phyloP scores from a whole-genome alignment of 768 basidiomycete species.

The Imleria badia region DNA sequence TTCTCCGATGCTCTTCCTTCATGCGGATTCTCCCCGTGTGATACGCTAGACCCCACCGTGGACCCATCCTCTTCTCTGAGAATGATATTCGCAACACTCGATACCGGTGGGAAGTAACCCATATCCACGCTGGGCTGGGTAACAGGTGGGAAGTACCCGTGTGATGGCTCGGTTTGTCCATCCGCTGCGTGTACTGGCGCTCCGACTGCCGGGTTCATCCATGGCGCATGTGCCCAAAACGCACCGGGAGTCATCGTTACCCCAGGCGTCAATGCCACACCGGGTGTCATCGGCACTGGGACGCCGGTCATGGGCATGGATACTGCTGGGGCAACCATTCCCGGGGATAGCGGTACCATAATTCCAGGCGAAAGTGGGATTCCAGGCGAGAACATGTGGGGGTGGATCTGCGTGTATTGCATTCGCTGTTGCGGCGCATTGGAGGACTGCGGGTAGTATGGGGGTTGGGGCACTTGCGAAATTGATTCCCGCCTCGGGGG shows the following conservation, averaged over 20 bases:
- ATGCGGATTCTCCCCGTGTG: not conserved
- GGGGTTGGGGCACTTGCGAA: conserved; percentile 5
- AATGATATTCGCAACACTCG: conserved; percentile 38
- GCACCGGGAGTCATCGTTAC: conserved; percentile 71
- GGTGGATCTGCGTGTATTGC: conserved; percentile 25
- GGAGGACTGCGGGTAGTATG: conserved; percentile 14
- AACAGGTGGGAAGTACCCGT: conserved; percentile 46
- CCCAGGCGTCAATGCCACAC: conserved; percentile 50
- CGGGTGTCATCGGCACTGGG: conserved; percentile 29
- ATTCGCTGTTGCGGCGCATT: conserved; percentile 17
- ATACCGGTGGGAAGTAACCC: conserved; percentile 46
- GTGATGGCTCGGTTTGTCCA: conserved; percentile 11
- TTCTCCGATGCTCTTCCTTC: conserved; percentile 9
- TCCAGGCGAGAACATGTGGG: conserved; percentile 30
- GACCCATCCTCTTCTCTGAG: conserved; percentile 26
- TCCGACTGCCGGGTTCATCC: conserved; percentile 61
- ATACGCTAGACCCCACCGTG: not conserved
- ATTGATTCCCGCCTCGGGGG: conserved; percentile 4
- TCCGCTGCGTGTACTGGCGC: conserved; percentile 46
- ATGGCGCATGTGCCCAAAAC: conserved; percentile 63
- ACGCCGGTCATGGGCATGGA: conserved; percentile 24
- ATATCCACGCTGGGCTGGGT: conserved; percentile 20
- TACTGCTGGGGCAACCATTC: conserved; percentile 16
- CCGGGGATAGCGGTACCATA: conserved; percentile 28
- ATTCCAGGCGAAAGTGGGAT: conserved; percentile 34